Conservation (phyloP, 495 filamentous ascomycete species). For the Oidiodendron maius region DNA sequence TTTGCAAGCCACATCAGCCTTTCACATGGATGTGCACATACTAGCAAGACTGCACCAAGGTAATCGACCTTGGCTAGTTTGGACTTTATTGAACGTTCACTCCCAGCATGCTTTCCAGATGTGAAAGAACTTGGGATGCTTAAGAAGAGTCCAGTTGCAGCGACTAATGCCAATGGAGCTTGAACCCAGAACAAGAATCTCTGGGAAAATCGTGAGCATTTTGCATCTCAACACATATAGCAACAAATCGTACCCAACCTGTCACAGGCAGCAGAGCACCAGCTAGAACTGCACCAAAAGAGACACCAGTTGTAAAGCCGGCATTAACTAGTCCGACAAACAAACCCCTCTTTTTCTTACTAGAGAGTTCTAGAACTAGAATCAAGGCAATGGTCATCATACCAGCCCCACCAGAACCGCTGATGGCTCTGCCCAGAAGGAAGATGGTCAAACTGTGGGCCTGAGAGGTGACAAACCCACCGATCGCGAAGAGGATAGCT, state of each 20-base stretch:
- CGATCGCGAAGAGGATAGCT: constrained; percentile 50
- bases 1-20: neutral
- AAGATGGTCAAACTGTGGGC: constrained; percentile 53
- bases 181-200: constrained; percentile 65
- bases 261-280: constrained; percentile 53
- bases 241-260: constrained; percentile 56
- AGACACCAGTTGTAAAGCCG: constrained; percentile 63
- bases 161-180: constrained; percentile 47
- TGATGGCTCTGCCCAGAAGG: constrained; percentile 56
- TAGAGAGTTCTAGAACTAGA: constrained; percentile 60
- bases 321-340: constrained; percentile 63
- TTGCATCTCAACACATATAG: neutral
- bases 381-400: constrained; percentile 63
- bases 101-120: constrained; percentile 5
- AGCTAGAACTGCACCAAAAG: constrained; percentile 63
- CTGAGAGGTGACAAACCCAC: constrained; percentile 54
- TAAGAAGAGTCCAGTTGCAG: constrained; percentile 51
- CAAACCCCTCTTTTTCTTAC: constrained; percentile 56
- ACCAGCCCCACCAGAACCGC: constrained; percentile 60
- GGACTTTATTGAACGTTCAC: constrained; percentile 18
- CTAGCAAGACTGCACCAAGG: constrained; percentile 54
- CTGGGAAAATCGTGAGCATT: constrained; percentile 29
- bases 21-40: constrained; percentile 26
- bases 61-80: constrained; percentile 65
- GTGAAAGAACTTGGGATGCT: constrained; percentile 45